A percentile compares a stretch with the other conserved stretches of the same genome.
Evolutionary conservation across 768 basidiomycete species (phyloP).

Genomic region (Boletus coccyginus): DNA sequence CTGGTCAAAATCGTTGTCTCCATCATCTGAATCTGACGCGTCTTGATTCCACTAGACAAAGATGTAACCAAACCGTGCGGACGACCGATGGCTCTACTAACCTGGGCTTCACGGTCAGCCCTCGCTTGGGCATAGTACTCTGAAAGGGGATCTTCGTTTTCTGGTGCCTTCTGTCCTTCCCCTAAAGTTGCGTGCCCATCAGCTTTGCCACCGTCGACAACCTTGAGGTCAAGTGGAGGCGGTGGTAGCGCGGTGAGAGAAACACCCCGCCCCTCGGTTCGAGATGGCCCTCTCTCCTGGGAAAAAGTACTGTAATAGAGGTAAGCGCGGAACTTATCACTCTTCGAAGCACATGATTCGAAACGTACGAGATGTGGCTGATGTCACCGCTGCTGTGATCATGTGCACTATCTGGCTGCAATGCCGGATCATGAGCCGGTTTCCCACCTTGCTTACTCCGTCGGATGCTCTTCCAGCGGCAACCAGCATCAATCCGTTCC

Average conservation of each 20-base stretch:
- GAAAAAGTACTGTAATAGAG: slow-evolving; percentile 36
- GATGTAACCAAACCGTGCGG: not conserved
- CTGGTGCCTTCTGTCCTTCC: not conserved
- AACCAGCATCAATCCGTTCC: slow-evolving; percentile 46
- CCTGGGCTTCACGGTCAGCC: slow-evolving; percentile 44
- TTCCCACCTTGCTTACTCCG: not conserved
- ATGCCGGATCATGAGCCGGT: not conserved
- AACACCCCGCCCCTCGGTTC: not conserved
- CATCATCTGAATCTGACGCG: slow-evolving; percentile 36
- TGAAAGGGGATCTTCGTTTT: slow-evolving; percentile 52
- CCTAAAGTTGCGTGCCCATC: not conserved
- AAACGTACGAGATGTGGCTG: slow-evolving; percentile 49
- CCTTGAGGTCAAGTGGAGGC: slow-evolving; percentile 18
- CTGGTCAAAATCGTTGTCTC: slow-evolving; percentile 20
- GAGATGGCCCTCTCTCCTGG: slow-evolving; percentile 23
- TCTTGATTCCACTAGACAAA: slow-evolving; percentile 33
- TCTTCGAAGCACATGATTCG: not conserved
- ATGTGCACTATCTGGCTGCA: not conserved
- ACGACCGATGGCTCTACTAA: slow-evolving; percentile 20
- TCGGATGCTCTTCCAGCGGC: slow-evolving; percentile 17
- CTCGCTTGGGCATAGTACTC: slow-evolving; percentile 62
- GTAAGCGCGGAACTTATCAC: slow-evolving; percentile 9
- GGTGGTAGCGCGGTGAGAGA: slow-evolving; percentile 25
- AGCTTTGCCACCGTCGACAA: not conserved
- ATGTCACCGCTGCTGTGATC: slow-evolving; percentile 29